Evolutionary conservation across 1,139 yeast genomes (phyloP), one percentile per base, ranked within the genome.

Genomic region (Scheffersomyces illinoinensis): DNA sequence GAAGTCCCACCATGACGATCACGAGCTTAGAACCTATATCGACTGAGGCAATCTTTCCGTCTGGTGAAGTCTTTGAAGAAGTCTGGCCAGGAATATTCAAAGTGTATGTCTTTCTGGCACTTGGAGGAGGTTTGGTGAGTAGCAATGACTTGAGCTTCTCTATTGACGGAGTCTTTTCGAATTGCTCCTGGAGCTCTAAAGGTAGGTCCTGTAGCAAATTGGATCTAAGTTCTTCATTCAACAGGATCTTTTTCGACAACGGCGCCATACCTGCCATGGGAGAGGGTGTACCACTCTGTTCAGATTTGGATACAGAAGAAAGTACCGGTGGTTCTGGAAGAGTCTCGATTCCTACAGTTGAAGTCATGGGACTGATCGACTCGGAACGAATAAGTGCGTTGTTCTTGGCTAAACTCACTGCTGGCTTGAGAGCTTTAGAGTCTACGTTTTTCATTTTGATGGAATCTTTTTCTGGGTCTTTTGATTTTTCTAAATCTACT

Each of bases 61-160:
- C 96, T 0, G 97, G 97, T 0, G 93, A 86, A 2, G 85, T 86
- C 61, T 90, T 89, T 2, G 95, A 89, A 53, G 91, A 85, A 0
- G 98, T 93, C 65, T 93, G 90, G 1, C 98, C 98, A 0, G 98
- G 98, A 12, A 93, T 92, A 68, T 93, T 96, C 56, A 93, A 82
- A 0, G 97, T 92, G 26, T 96, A 90, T 0, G 95, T 90, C 63
- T 79, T 80, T 53, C 82, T 72, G 12, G 80, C 77, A 49, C 76
- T 71, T 19, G 82, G 81, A 24, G 77, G 76, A 19, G 75, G 75
- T 61, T 78, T 78, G 33, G 77, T 76, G 56, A 77, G 71, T 26
- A 81, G 67, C 46, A 81, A 65, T 43, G 69, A 71, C 62, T 78
- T 79, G 56, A 81, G 64, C 55, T 77, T 74, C 60, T 81, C 85